Conservation (phyloP, 2,329 filamentous ascomycete species). For the Colletotrichum aenigma region DNA sequence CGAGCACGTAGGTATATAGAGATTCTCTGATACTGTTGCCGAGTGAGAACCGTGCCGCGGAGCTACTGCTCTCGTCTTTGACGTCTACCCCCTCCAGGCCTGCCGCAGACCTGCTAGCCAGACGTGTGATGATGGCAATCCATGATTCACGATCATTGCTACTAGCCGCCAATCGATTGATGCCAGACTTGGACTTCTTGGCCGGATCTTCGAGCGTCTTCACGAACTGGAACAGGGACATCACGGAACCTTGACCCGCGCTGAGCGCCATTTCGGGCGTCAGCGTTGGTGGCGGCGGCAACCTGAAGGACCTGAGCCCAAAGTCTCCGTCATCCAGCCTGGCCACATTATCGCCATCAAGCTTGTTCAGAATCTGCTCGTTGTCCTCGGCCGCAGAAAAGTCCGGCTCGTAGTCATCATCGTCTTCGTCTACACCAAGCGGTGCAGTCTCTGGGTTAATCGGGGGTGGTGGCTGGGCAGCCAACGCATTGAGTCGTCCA, state of each 20-base stretch:
- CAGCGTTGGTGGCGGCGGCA: conserved; percentile 78
- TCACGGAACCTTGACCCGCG: conserved; percentile 75
- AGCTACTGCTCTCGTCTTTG: conserved; percentile 59
- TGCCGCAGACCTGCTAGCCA: conserved; percentile 79
- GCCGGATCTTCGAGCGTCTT: conserved; percentile 70
- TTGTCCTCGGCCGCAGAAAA: conserved; percentile 78
- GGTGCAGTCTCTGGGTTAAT: conserved; percentile 64
- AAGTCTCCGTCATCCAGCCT: conserved; percentile 57
- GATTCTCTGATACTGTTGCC: conserved; percentile 77
- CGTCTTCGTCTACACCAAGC: conserved; percentile 74
- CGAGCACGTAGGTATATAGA: conserved; percentile 84
- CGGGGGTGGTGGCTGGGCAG: conserved; percentile 46
- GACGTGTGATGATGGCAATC: conserved; percentile 83
- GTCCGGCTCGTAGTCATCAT: conserved; percentile 88
- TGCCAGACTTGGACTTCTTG: conserved; percentile 71
- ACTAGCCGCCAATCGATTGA: conserved; percentile 83
- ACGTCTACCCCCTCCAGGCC: conserved; percentile 67
- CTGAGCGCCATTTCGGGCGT: conserved; percentile 74
- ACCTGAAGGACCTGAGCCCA: conserved; percentile 76
- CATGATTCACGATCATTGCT: conserved; percentile 87
- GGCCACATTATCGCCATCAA: conserved; percentile 62
- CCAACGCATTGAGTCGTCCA: conserved; percentile 50
- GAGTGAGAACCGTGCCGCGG: conserved; percentile 47
- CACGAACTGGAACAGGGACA: conserved; percentile 80
- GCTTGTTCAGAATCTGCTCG: conserved; percentile 78